Base-by-base conservation (phyloP, 495 filamentous ascomycete species). In the Delitschia confertaspora region DNA sequence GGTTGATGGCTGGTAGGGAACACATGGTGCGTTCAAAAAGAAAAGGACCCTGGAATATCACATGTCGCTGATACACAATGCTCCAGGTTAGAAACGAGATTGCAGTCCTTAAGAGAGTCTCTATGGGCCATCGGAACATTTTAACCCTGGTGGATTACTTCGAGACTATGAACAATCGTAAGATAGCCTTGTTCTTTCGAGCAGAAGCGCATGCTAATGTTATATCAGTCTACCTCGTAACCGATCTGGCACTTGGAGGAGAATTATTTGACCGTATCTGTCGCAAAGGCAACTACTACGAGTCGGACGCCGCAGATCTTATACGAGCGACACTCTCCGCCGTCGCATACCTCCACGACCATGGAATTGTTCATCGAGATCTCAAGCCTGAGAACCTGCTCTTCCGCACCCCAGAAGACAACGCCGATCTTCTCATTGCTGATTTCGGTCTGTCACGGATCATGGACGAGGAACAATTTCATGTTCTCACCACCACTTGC, bases 381-480 rank as follows among this genome's bases (percentile, higher is more conserved):
- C 60, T 81, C 11, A 82, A 80, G 50, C 82, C 82, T 37, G 82
- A 87, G 59, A 87, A 87, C 55, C 69, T 87, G 2, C 72, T 87
- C 8, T 87, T 87, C 66, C 71, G 82, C 33, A 86, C 82, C 1
- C 80, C 82, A 10, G 82, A 87, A 61, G 82, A 87, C 54, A 87
- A 86, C 55, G 79, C 82, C 44, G 82, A 87, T 60, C 66, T 98
- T n/a, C 66, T 98, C 39, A 96, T 98, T 58, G 91, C 93, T 25
- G 91, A 98, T 62, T 98, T 98, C 57, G 91, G 91, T 6, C 68
- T 98, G 23, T 85, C 79, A 9, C 71, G 91, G 30, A 96, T 98
- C 64, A 95, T 98, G 88, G 93, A 98, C 60, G 93, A 96, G 66
- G 88, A 96, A 64, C 85, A 95, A 58, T 96, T 98, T 62, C 93